Base-by-base conservation (phyloP, 208 protist genomes). In the Strigomonas culicis region DNA sequence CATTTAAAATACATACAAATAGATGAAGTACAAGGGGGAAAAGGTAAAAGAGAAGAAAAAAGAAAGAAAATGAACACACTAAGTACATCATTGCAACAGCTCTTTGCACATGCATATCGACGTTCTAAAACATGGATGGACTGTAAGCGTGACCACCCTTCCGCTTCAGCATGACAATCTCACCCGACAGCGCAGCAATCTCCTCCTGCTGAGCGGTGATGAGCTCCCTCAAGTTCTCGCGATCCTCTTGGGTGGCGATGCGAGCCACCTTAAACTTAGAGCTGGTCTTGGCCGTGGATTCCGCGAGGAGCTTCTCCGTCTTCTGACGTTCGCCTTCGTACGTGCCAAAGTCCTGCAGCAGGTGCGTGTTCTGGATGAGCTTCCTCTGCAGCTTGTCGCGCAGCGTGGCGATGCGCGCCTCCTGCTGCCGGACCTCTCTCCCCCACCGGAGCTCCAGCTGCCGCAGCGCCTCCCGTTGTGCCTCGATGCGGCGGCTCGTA, bases 61-160 rank as follows among this genome's bases (percentile, higher is more conserved):
- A 52, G 47, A 13, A 13, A 39, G 34, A 10, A 39, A 39, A 39
- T 13, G 10, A 39, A 13, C 7, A 30, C 25, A 52, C 25, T 52
- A 52, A 30, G 3, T 58, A 58, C 52, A 58, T 58, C 52, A 58
- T 31, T 58, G 21, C 25, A 2, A 51, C 46, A 15, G 4, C 22
- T 21, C 11, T n/a, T n/a, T 21, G 22, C 25, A 30, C 52, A 32
- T 21, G 17, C 21, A 19, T 51, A 51, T 27, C 46, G 3, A 11
- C 50, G 50, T 17, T 11, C 66, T 69, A 79, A 63, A 67, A 70
- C 46, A 76, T 67, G 10, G 80, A 62, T 43, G 84, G 83, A 24
- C 78, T 91, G 68, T 97, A 97, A 8, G 90, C 84, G 61, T 97
- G 88, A 1, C 95, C 97, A 10, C 94, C 94, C 66, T 98, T 98